These are phyloP conservation scores for Verticillium zaregamsianum DNA, from an alignment of 2,329 filamentous ascomycete genomes.

Conservation along the genomic window DNA sequence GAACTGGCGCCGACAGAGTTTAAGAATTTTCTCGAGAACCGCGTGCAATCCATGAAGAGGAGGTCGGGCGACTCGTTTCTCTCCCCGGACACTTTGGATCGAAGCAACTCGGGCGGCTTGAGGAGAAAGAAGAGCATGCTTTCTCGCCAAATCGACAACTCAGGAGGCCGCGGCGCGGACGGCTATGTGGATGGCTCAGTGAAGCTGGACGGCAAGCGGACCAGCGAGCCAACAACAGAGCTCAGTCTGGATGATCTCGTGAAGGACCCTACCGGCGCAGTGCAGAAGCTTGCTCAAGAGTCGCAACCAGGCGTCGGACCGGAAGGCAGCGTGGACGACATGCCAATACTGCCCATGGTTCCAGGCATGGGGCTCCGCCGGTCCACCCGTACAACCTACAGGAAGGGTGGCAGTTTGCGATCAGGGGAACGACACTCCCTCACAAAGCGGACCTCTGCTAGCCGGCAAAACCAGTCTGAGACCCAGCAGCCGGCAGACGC, in stretches of 20 bases:
- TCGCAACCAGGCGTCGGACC: conserved; percentile 39
- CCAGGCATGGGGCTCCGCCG: conserved; percentile 77
- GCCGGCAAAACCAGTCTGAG: not conserved
- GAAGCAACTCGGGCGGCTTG: conserved; percentile 58
- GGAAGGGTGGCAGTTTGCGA: conserved; percentile 77
- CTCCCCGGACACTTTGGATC: conserved; percentile 47
- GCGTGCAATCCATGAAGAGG: conserved; percentile 83
- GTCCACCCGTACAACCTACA: conserved; percentile 88
- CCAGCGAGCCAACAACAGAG: conserved; percentile 34
- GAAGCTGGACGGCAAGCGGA: conserved; percentile 65
- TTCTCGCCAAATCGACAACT: conserved; percentile 82
- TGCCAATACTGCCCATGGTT: conserved; percentile 78
- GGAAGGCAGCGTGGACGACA: conserved; percentile 58
- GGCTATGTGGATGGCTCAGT: conserved; percentile 84
- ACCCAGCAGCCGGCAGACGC: conserved; percentile 32
- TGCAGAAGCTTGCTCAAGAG: conserved; percentile 63
- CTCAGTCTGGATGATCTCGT: conserved; percentile 78
- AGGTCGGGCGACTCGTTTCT: conserved; percentile 65
- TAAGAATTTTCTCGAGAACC: conserved; percentile 91
- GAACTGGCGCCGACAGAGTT: conserved; percentile 95
- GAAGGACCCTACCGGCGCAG: conserved; percentile 69
- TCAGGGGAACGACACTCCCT: conserved; percentile 73
- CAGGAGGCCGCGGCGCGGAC: conserved; percentile 49
- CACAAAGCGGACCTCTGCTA: conserved; percentile 53
- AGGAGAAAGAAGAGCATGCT: conserved; percentile 93